Evolutionary conservation across 2,329 filamentous ascomycete genomes (phyloP), one percentile per base, ranked within the genome.

Genomic region (Lachnellula arida): DNA sequence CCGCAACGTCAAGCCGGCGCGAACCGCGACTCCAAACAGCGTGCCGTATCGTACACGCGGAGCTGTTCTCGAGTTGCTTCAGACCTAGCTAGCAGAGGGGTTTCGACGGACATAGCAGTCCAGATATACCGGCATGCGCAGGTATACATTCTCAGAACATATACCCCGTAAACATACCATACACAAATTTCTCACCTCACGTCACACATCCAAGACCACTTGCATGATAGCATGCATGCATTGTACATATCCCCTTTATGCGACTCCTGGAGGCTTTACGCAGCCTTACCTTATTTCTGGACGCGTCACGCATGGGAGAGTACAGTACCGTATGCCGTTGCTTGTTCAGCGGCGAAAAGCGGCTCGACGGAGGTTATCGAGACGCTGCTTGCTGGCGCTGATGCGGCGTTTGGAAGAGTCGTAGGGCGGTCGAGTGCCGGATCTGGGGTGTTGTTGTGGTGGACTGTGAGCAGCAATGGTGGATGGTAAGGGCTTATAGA

Each of bases 311-410:
- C 19, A 58, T 46, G 55, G 60, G 55, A 57, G 17, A 53, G 19
- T 19, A 19, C 19, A 19, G 19, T 19, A 19, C 19, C 57, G 6
- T 19, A 55, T 60, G 52, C 59, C 53, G 46, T 56, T 59, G 7
- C 49, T 62, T 2, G 50, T 60, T 7, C 54, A 54, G 60, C 59
- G 17, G 59, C 61, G 8, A 57, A 51, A 44, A 53, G 32, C 22
- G 57, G 57, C 8, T 52, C 53, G 11, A 59, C 55, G n/a, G 40
- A 60, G 14, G 49, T 62, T 12, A 55, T 62, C n/a, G 54, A 63
- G 14, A n/a, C 55, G 48, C 17, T 63, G 51, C 23, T 62, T 32
- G 46, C 51, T 12, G 50, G 49, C 34, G 47, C 59, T 49, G 52
- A 57, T 51, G 39, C 49, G 12, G 53, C 19, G 22, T 58, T 56